Evolutionary conservation across 2,329 filamentous ascomycete species (phyloP), one percentile per base, ranked within the genome.

Genomic region (Aureobasidium sp.): DNA sequence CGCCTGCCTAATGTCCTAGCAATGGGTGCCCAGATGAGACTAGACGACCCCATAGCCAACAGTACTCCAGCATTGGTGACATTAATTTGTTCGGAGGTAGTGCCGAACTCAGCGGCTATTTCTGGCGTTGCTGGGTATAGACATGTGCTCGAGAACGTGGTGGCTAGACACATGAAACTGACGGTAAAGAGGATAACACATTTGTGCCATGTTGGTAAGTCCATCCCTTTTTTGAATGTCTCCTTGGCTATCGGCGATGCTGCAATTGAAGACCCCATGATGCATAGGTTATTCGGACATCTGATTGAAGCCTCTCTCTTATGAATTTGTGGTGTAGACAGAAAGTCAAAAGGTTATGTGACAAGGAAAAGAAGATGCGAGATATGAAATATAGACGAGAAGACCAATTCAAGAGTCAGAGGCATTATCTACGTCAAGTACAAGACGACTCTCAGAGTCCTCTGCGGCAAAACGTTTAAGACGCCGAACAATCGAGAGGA

Each of bases 121-220:
- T 91, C 87, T 4, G 87, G 87, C 1, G 88, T 84, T 1, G 87
- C 88, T 0, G 87, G 81, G 24, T 92, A 75, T 2, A 91, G 83
- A 0, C 87, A 86, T 0, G 88, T 91, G 39, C 85, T 89, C 2
- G 85, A 88, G 27, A 89, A 82, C 1, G 88, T 88, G 1, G 89
- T 84, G 36, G 92, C 77, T 64, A 92, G 88, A 26, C 86, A 84
- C 73, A 87, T 89, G 69, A 86, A 89, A 0, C 87, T 86, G 56
- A 91, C 75, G 5, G 90, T 80, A 12, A 79, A 77, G 15, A 90
- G 85, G 53, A 92, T 87, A 63, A 84, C 69, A 3, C 78, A 70
- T 72, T 92, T 92, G 46, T 61, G 55, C 61, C 60, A 62, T 24
- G 24, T 62, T 13, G 29, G 44, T 7, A 48, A 8, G 13, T 27